Conservation (phyloP, 805 yeast genomes). For the Yarrowia osloensis region DNA sequence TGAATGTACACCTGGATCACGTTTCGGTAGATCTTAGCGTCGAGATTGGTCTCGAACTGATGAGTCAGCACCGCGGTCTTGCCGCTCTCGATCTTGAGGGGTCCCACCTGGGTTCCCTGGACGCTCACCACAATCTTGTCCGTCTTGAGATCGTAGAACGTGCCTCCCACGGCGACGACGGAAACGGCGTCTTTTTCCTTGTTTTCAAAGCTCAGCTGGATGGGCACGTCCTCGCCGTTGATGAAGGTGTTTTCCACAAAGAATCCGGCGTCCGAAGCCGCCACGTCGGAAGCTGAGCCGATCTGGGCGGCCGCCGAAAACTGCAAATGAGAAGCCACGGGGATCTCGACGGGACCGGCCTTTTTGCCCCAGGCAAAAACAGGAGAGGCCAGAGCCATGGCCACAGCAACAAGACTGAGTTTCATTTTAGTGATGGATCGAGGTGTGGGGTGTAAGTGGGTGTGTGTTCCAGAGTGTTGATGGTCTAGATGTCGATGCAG, state of each 20-base stretch:
- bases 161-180: slow-evolving; percentile 37
- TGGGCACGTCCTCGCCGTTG: slow-evolving; percentile 38
- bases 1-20: slow-evolving; percentile 39
- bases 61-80: slow-evolving; percentile 56
- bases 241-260: slow-evolving; percentile 31
- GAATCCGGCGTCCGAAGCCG: neutral
- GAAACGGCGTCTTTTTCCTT: slow-evolving; percentile 36
- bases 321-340: slow-evolving; percentile 15
- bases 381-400: slow-evolving; percentile 6
- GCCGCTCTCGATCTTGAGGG: slow-evolving; percentile 56
- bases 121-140: slow-evolving; percentile 30
- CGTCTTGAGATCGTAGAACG: slow-evolving; percentile 34
- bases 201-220: slow-evolving; percentile 38
- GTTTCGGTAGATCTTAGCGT: slow-evolving; percentile 57
- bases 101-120: slow-evolving; percentile 49
- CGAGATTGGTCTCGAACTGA: slow-evolving; percentile 9
- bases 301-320: neutral
- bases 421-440: slow-evolving; percentile 13
- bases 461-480: neutral
- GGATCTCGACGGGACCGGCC: slow-evolving; percentile 21
- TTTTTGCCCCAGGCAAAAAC: slow-evolving; percentile 25
- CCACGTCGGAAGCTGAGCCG: slow-evolving; percentile 17
- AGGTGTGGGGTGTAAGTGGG: neutral
- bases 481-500: neutral
- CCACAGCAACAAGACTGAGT: slow-evolving; percentile 15